phyloP scores from a whole-genome alignment of 108 stramenopile genomes.

The Phaeodactylum tricornutum region DNA sequence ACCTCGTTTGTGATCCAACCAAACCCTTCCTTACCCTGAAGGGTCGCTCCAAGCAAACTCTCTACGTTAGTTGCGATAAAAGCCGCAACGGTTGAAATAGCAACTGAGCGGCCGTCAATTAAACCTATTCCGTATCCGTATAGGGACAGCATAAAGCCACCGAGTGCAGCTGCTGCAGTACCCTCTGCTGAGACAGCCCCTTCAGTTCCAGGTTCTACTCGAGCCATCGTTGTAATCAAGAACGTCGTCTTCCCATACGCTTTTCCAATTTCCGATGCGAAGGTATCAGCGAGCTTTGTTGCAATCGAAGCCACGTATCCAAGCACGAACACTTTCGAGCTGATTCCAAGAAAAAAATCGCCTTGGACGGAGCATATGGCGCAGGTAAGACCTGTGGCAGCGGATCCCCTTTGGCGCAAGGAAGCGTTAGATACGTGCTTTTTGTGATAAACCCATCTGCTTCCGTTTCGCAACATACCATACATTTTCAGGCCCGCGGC shows the following conservation, averaged over 20 bases:
- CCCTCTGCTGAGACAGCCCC: constrained; percentile 86
- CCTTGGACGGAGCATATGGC: constrained; percentile 47
- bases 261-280: constrained; percentile 94
- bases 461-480: constrained; percentile 45
- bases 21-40: constrained; percentile 72
- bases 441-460: neutral
- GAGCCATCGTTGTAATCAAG: constrained; percentile 83
- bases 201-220: constrained; percentile 86
- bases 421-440: neutral
- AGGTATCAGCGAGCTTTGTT: constrained; percentile 92
- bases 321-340: constrained; percentile 48
- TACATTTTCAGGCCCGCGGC: constrained; percentile 93
- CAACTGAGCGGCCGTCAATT: constrained; percentile 29
- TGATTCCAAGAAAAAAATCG: constrained; percentile 35
- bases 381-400: constrained; percentile 63
- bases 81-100: constrained; percentile 57
- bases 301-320: constrained; percentile 86
- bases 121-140: constrained; percentile 54
- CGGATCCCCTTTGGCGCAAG: constrained; percentile 75
- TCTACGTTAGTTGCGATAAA: constrained; percentile 87
- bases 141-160: constrained; percentile 66
- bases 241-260: constrained; percentile 93
- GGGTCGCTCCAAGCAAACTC: constrained; percentile 85
- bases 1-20: constrained; percentile 93
- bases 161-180: constrained; percentile 78